phyloP scores from a whole-genome alignment of 306 rosid species.

The Vicia sativa region DNA sequence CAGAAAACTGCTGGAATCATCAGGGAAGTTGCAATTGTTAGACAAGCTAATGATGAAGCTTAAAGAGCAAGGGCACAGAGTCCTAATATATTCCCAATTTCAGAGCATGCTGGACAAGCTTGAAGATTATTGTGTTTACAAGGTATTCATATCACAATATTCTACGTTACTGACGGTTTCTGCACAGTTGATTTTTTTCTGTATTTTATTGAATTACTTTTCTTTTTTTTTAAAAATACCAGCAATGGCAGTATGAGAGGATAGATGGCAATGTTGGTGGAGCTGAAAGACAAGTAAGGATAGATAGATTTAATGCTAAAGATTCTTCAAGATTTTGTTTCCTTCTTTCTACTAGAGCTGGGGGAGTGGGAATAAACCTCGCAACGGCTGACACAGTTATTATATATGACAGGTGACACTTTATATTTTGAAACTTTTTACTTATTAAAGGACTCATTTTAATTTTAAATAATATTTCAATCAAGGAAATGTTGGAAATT shows the following conservation, averaged over 20 bases:
- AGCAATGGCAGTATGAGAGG: conserved; percentile 94
- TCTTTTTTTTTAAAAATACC: conserved; percentile 1
- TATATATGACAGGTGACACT: conserved; percentile 86
- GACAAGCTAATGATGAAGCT: conserved; percentile 96
- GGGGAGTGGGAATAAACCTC: conserved; percentile 95
- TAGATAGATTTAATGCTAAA: conserved; percentile 92
- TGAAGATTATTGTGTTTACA: conserved; percentile 82
- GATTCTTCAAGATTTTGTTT: conserved; percentile 93
- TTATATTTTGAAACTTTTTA: conserved; percentile 1
- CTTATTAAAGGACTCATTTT: conserved; percentile 9
- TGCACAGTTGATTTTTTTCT: conserved; percentile 27
- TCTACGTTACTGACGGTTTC: conserved; percentile 24
- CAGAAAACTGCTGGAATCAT: conserved; percentile 92
- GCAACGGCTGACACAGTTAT: conserved; percentile 99
- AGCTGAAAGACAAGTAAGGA: conserved; percentile 92
- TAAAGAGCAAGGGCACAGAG: conserved; percentile 93
- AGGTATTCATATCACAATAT: conserved; percentile 51
- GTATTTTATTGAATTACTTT: conserved; percentile 31
- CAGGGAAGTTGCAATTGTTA: conserved; percentile 92
- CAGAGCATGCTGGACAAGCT: conserved; percentile 90
- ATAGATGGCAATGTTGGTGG: conserved; percentile 98
- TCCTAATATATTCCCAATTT: conserved; percentile 94
- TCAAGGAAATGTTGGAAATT: neutral
- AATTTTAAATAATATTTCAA: conserved; percentile 3
- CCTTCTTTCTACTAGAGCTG: conserved; percentile 97